Evolutionary conservation across 306 rosid species (phyloP).

Genomic region (Medicago ruthenica): DNA sequence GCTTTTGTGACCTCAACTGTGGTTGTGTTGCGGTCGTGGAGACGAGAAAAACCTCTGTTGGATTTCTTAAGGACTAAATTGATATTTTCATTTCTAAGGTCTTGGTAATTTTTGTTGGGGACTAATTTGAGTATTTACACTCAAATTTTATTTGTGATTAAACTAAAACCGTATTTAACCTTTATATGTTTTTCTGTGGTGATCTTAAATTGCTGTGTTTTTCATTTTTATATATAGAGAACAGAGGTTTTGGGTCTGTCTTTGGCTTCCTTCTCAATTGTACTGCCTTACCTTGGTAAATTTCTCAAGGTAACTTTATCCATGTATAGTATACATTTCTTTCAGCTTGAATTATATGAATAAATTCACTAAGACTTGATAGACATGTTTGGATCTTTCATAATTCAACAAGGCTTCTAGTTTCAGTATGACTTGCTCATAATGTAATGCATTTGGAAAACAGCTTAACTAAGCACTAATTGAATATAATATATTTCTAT

Average conservation of each 20-base stretch:
- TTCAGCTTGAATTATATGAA: background rate
- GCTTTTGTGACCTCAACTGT: background rate
- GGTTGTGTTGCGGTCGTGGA: background rate
- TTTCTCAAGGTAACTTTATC: constrained; percentile 76
- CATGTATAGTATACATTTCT: background rate
- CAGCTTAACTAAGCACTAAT: background rate
- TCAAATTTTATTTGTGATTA: background rate
- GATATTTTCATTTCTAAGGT: background rate
- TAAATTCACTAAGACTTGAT: background rate
- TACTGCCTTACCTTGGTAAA: constrained; percentile 80
- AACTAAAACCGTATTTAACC: background rate
- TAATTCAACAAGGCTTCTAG: background rate
- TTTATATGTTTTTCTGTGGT: background rate
- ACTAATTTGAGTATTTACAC: background rate
- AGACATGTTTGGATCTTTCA: background rate
- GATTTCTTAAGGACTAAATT: background rate
- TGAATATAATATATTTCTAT: background rate
- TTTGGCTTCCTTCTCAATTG: constrained; percentile 78
- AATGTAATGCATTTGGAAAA: background rate
- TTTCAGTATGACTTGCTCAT: constrained; percentile 2
- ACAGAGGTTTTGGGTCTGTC: constrained; percentile 84
- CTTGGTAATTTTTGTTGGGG: background rate
- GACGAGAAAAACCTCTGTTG: background rate
- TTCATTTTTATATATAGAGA: constrained; percentile 49
- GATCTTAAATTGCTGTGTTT: constrained; percentile 32